A percentile compares a stretch with the other conserved stretches of the same genome.
Conservation (phyloP, 2,329 filamentous ascomycete species). For the Penicillium brevicompactum region DNA sequence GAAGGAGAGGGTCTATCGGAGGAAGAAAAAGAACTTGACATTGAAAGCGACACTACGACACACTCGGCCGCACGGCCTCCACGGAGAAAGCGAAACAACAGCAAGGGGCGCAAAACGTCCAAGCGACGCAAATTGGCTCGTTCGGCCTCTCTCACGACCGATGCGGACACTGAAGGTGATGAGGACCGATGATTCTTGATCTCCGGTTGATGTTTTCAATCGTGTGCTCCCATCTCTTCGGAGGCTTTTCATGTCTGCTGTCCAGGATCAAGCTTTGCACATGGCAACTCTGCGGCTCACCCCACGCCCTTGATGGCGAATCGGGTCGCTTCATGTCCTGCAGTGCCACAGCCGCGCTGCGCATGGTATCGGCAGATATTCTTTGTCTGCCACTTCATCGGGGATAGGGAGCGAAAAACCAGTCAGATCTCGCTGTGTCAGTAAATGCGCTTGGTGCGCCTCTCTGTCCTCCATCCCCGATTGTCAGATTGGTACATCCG, state of each 20-base stretch:
- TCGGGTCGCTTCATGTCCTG: neutral
- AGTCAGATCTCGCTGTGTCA: neutral
- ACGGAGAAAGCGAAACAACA: slow-evolving; percentile 8
- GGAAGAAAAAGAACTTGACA: slow-evolving; percentile 19
- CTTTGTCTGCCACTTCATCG: neutral
- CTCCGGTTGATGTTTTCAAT: neutral
- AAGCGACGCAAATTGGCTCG: slow-evolving; percentile 30
- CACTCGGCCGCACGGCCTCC: slow-evolving; percentile 3
- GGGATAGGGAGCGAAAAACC: neutral
- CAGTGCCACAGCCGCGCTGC: slow-evolving; percentile 6
- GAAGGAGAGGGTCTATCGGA: slow-evolving; percentile 46
- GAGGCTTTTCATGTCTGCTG: neutral
- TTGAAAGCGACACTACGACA: slow-evolving; percentile 5
- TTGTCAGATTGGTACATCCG: neutral
- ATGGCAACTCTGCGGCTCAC: neutral
- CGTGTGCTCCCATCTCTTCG: neutral
- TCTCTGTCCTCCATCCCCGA: neutral
- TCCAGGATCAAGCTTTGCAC: neutral
- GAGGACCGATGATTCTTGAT: slow-evolving; percentile 5
- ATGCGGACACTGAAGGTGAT: slow-evolving; percentile 26
- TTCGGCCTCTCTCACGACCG: slow-evolving; percentile 19
- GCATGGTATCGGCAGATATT: slow-evolving; percentile 7
- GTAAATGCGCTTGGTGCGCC: neutral
- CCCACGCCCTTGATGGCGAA: neutral
- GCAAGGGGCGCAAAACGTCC: slow-evolving; percentile 19